Base-by-base conservation (phyloP, 345 rosid species). In the Citrus trifoliata region DNA sequence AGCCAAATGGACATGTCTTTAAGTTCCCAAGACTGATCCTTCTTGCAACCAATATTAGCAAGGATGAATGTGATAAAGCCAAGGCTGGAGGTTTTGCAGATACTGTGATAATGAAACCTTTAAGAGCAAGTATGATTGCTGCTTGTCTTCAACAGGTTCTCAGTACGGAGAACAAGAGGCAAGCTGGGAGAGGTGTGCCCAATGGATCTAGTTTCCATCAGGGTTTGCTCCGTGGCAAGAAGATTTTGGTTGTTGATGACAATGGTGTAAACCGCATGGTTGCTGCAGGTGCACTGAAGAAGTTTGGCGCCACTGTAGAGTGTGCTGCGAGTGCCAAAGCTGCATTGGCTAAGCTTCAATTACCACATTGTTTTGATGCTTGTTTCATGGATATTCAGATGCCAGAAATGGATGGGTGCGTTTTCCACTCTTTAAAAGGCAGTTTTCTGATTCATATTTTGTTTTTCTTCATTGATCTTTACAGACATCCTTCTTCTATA, bases 341-440 rank as follows among this genome's bases (percentile, higher is more conserved):
- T 83, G 99, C 99, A 14, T 67, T 96, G 65, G 75, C 75, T 28
- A 77, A 90, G 86, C 99, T 96, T 85, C 87, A 90, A 76, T 82
- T 88, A 64, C 97, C 99, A 18, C 99, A 96, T 69, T 56, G 6
- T 63, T 94, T 91, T 28, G 98, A 96, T 86, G 99, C 99, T 37
- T 96, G 99, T 87, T 96, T 96, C 85, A 96, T 96, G 99, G 99
- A 96, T 73, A 94, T 96, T 77, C 99, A 96, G 80, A 96, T 96
- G 99, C 99, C 99, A 3, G 98, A 93, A 79, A 96, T 96, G 99
- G 99, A 96, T 73, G 99, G 99, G 98, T 95, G 86, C 77, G 90
- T 48, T 38, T 24, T 63, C 2, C 19, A 46, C 68, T 3, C 24
- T 46, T 73, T 48, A 27, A 63, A 42, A 25, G 22, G 74, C 70